Evolutionary conservation across 2,329 filamentous ascomycete species (phyloP).

Genomic region (Alternaria arbusti): DNA sequence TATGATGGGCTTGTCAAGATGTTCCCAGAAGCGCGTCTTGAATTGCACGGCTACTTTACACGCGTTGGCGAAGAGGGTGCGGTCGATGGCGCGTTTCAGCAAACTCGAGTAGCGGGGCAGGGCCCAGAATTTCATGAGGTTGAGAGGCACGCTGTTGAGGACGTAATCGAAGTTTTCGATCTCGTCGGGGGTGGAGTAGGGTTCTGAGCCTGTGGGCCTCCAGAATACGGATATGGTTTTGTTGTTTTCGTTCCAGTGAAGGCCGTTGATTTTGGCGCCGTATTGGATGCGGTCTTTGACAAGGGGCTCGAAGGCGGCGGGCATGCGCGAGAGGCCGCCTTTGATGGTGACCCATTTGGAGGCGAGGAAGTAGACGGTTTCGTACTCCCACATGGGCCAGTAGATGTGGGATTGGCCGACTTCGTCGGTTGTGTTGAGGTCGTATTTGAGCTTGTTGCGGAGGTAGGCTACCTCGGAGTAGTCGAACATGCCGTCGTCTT

Average conservation of each 20-base stretch:
- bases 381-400: slow-evolving; percentile 59
- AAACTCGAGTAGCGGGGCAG: slow-evolving; percentile 59
- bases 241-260: slow-evolving; percentile 57
- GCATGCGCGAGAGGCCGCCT: slow-evolving; percentile 62
- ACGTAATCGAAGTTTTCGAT: slow-evolving; percentile 65
- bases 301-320: slow-evolving; percentile 65
- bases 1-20: slow-evolving; percentile 60
- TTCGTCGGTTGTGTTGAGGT: slow-evolving; percentile 59
- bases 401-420: slow-evolving; percentile 38
- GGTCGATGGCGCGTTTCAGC: slow-evolving; percentile 52
- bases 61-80: slow-evolving; percentile 53
- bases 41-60: slow-evolving; percentile 69
- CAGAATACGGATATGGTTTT: slow-evolving; percentile 63
- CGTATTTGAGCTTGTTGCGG: slow-evolving; percentile 46
- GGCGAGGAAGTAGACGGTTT: slow-evolving; percentile 61
- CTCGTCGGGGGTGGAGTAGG: slow-evolving; percentile 45
- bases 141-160: slow-evolving; percentile 67
- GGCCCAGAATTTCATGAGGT: slow-evolving; percentile 65
- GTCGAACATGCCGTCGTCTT: slow-evolving; percentile 61
- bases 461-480: slow-evolving; percentile 69
- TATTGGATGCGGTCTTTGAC: slow-evolving; percentile 62
- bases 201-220: slow-evolving; percentile 10
- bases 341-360: slow-evolving; percentile 67
- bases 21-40: slow-evolving; percentile 64
- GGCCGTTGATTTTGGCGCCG: slow-evolving; percentile 60